Evolutionary conservation across 352 stramenopile genomes (phyloP).

Genomic region (Pythium coloratum): DNA sequence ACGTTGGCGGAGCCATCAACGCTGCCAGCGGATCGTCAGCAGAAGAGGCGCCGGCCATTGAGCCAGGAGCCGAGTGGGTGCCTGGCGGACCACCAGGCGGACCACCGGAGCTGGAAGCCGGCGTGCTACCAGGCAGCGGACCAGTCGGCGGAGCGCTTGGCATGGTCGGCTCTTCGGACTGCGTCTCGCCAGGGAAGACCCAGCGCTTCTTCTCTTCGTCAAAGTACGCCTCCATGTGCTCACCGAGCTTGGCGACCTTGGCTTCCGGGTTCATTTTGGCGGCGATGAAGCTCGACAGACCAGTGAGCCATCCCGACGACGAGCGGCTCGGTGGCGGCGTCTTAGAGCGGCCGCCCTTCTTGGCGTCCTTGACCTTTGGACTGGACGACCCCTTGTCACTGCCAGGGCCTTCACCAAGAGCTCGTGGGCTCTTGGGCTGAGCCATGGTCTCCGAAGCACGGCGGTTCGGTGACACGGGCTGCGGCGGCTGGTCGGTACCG

Average conservation of each 20-base stretch:
- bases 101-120: slow-evolving; percentile 32
- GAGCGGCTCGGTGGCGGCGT: slow-evolving; percentile 75
- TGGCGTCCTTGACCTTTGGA: slow-evolving; percentile 61
- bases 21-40: slow-evolving; percentile 69
- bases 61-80: slow-evolving; percentile 66
- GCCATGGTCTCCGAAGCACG: slow-evolving; percentile 12
- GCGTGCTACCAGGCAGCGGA: slow-evolving; percentile 54
- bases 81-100: slow-evolving; percentile 40
- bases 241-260: slow-evolving; percentile 77
- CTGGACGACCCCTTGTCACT: slow-evolving; percentile 77
- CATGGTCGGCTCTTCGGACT: slow-evolving; percentile 56
- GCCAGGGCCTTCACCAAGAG: slow-evolving; percentile 34
- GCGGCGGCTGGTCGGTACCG: slow-evolving; percentile 19
- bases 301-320: slow-evolving; percentile 58
- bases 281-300: slow-evolving; percentile 63
- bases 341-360: slow-evolving; percentile 71
- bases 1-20: slow-evolving; percentile 78
- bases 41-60: slow-evolving; percentile 43
- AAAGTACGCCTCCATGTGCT: slow-evolving; percentile 82
- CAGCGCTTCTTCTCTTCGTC: slow-evolving; percentile 84
- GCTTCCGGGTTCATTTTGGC: slow-evolving; percentile 84
- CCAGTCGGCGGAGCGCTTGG: slow-evolving; percentile 74
- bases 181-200: slow-evolving; percentile 82
- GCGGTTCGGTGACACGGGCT: slow-evolving; percentile 4
- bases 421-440: slow-evolving; percentile 30